Percentiles rank a stretch among this genome's conserved stretches.
Evolutionary conservation across 2,329 filamentous ascomycete genomes (phyloP).

Genomic region (Teratosphaeria viscida): DNA sequence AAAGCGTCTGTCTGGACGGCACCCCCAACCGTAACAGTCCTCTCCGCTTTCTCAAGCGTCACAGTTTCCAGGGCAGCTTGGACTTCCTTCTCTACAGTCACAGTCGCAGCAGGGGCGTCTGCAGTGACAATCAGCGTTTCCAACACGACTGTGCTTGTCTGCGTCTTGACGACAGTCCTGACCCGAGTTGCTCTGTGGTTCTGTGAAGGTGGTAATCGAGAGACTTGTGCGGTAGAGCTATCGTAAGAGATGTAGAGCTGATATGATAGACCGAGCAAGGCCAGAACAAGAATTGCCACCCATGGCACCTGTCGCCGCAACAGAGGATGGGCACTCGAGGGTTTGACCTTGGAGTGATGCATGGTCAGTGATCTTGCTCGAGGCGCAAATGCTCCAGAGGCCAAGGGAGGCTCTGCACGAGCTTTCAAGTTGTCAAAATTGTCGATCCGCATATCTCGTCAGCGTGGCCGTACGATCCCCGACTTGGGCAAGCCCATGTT

Average conservation of each 20-base stretch:
- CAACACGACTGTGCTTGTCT: neutral
- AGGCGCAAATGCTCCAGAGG: neutral
- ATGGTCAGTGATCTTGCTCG: neutral
- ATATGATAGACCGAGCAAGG: neutral
- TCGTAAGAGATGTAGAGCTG: neutral
- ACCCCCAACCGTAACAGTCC: neutral
- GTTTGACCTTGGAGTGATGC: neutral
- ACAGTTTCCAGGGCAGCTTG: neutral
- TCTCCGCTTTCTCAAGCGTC: neutral
- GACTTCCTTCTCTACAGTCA: neutral
- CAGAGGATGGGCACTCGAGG: neutral
- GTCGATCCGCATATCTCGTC: neutral
- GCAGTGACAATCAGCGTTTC: neutral
- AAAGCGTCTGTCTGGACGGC: neutral
- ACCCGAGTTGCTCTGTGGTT: neutral
- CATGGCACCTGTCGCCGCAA: neutral
- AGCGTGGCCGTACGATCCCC: neutral
- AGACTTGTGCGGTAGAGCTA: neutral
- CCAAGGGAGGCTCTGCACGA: neutral
- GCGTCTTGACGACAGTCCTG: neutral
- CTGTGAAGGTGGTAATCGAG: too few relatives aligned
- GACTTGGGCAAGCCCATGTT: neutral
- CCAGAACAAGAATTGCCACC: neutral
- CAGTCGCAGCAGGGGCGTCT: neutral
- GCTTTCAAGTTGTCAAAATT: neutral